Evolutionary conservation across 306 rosid genomes (phyloP).

Genomic region (Pyrus betulifolia): DNA sequence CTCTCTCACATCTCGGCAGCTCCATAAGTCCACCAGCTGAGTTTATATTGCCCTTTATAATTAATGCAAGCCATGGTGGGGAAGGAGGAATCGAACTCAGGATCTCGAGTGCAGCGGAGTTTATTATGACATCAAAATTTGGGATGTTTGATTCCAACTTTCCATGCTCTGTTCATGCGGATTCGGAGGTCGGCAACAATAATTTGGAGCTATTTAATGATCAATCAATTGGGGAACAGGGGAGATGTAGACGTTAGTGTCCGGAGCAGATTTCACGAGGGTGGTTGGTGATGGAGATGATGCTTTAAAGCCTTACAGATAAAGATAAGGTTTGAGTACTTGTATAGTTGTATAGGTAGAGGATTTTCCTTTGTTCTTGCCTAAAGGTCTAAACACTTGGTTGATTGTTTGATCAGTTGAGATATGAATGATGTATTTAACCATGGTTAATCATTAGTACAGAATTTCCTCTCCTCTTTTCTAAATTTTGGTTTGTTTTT

Average conservation of each 20-base stretch:
- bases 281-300: background rate
- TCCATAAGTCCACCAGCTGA: slow-evolving; percentile 33
- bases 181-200: background rate
- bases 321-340: background rate
- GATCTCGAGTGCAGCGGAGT: background rate
- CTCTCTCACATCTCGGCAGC: slow-evolving; percentile 68
- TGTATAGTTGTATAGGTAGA: background rate
- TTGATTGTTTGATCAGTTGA: background rate
- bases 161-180: background rate
- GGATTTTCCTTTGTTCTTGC: background rate
- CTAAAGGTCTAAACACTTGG: background rate
- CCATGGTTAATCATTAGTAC: background rate
- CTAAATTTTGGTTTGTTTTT: background rate
- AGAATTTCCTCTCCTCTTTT: background rate
- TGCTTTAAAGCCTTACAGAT: background rate
- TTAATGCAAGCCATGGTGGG: background rate
- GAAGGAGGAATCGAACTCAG: background rate
- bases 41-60: background rate
- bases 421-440: background rate
- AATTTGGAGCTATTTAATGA: background rate
- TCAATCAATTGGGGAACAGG: background rate
- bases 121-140: background rate
- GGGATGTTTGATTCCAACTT: background rate
- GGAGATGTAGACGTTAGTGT: background rate
- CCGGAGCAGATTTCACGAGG: background rate